Evolutionary conservation across 2,329 filamentous ascomycete genomes (phyloP), one percentile per base, ranked within the genome.

Genomic region (Raffaelea arxii): DNA sequence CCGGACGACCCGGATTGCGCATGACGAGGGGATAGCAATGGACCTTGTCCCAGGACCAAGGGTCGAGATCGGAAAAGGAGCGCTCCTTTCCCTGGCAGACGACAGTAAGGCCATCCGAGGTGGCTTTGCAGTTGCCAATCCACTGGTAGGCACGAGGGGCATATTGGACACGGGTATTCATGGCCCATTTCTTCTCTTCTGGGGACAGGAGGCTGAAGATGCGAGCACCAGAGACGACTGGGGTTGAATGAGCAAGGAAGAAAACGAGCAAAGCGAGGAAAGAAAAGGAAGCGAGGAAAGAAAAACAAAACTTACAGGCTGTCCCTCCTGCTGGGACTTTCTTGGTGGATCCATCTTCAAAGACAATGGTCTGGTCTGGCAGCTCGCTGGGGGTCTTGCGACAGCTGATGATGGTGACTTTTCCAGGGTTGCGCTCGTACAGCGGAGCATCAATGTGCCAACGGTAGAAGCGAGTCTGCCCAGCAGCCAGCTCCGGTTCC

Each of bases 11-110:
- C 7, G 44, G 44, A 25, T 46, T 46, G 7, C 45, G 27, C 6
- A 21, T 42, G 27, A 46, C 45, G 24, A 46, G 39, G 27, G 45
- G 45, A 23, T 38, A 46, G 18, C 18, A 27, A 16, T 46, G 45
- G 4, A 42, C 45, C 45, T 46, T 46, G 39, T 46, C 45, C 45
- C 45, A 46, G n/a, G 39, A 42, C 45, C 45, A 46, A 10, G 39
- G 39, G 22, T 43, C 39, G n/a, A 46, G 22, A 9, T 23, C 10
- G 12, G 25, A 27, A 4, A 46, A 18, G 32, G 30, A 18, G 1
- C 39, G 32, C 18, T 46, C 45, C 22, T 46, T 43, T n/a, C 45
- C 45, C 24, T 46, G 6, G 40, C 39, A 38, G 7, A 19, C 45
- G 30, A 46, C 43, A 2, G 45, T 46, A 12, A 46, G 21, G 12